Conservation (phyloP, 768 basidiomycete species). For the Hygrocybe punicea region DNA sequence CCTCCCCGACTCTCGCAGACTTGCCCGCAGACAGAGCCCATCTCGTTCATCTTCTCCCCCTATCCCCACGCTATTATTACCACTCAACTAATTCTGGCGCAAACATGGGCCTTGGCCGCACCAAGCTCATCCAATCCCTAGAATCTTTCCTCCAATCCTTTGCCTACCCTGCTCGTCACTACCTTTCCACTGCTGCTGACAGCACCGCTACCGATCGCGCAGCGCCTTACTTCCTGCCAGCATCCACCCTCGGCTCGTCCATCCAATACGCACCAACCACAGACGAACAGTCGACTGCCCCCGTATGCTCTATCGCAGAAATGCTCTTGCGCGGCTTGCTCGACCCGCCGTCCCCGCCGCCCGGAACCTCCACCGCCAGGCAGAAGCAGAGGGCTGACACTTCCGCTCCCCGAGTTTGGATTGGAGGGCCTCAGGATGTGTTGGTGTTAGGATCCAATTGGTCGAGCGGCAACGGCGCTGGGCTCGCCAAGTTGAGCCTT, state of each 20-base stretch:
- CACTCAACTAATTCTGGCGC: background rate
- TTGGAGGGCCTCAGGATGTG: background rate
- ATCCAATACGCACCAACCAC: background rate
- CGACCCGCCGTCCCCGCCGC: background rate
- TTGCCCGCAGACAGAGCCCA: background rate
- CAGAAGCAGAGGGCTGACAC: background rate
- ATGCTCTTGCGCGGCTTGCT: background rate
- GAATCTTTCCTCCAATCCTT: background rate
- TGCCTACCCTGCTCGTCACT: background rate
- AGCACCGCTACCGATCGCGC: background rate
- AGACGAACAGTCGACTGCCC: background rate
- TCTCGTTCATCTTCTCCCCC: constrained; percentile 11
- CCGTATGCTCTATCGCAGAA: background rate
- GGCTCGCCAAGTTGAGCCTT: background rate
- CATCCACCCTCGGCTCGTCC: background rate
- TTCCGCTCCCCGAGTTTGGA: background rate
- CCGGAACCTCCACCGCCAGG: background rate
- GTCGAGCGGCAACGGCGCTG: background rate
- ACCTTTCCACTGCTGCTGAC: background rate
- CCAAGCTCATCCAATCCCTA: background rate
- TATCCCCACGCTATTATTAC: background rate
- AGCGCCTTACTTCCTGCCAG: constrained; percentile 8
- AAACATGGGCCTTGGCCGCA: background rate
- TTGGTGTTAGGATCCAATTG: background rate
- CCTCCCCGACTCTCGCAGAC: constrained; percentile 6